These are phyloP conservation scores for Metschnikowia vanudenii DNA, from an alignment of 805 yeast genomes.

Conservation along the genomic window DNA sequence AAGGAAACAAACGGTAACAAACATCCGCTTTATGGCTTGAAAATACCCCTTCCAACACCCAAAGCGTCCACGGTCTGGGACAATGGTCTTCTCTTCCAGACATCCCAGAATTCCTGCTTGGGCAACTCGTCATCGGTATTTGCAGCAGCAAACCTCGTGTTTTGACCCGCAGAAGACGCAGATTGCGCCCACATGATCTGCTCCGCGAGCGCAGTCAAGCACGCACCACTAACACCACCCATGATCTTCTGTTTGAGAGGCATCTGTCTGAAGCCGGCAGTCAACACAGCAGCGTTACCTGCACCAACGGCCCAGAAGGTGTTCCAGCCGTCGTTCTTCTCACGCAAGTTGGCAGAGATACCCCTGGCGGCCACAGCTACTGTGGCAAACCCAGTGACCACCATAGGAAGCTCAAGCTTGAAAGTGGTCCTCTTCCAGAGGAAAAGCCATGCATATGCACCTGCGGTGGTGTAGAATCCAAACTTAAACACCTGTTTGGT, in stretches of 20 bases:
- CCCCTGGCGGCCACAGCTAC: constrained; percentile 50
- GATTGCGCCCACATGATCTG: constrained; percentile 44
- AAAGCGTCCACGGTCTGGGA: constrained; percentile 74
- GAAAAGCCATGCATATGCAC: constrained; percentile 49
- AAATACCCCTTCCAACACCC: constrained; percentile 66
- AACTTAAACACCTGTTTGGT: constrained; percentile 48
- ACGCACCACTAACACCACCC: constrained; percentile 42
- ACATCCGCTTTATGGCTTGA: constrained; percentile 32
- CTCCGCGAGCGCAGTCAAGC: constrained; percentile 36
- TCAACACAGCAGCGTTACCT: constrained; percentile 46
- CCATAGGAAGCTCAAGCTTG: constrained; percentile 39
- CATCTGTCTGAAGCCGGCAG: constrained; percentile 42
- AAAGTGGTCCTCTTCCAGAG: constrained; percentile 43
- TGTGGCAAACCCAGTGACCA: constrained; percentile 46
- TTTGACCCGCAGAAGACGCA: constrained; percentile 36
- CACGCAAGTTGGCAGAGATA: constrained; percentile 57
- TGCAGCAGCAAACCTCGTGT: constrained; percentile 38
- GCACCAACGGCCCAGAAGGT: constrained; percentile 62
- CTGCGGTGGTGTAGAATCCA: constrained; percentile 46
- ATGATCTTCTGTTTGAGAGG: constrained; percentile 42
- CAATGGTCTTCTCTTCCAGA: constrained; percentile 74
- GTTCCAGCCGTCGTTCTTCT: constrained; percentile 61
- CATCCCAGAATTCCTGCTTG: constrained; percentile 68
- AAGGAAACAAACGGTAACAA: neutral
- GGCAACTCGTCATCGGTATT: constrained; percentile 35